Conservation (phyloP, 2,329 filamentous ascomycete genomes). For the Dendryphion nanum region DNA sequence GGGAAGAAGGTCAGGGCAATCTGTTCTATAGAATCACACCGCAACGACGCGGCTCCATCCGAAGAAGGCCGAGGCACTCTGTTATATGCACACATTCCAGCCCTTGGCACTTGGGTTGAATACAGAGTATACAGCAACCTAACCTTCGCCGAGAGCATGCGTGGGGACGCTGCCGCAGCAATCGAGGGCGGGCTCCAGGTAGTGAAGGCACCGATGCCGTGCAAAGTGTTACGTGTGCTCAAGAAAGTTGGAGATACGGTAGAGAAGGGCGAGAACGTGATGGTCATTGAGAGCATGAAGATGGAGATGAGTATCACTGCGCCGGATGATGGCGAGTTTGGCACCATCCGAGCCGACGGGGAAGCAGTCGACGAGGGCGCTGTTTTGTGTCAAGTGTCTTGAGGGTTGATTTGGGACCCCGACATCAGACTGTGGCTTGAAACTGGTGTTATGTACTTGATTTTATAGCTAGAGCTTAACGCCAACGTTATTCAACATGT, state of each 20-base stretch:
- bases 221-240: conserved; percentile 32
- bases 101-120: neutral
- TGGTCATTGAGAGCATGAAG: conserved; percentile 61
- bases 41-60: neutral
- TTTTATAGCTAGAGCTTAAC: too few species aligned
- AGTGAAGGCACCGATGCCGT: conserved; percentile 32
- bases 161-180: neutral
- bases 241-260: conserved; percentile 34
- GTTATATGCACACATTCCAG: neutral
- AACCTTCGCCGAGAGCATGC: neutral
- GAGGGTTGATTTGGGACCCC: too few species aligned
- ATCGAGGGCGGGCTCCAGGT: conserved; percentile 14
- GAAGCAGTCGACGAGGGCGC: neutral
- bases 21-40: too few species aligned
- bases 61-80: neutral
- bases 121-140: neutral
- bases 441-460: too few species aligned
- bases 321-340: conserved; percentile 24
- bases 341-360: conserved; percentile 5
- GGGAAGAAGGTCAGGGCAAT: too few species aligned
- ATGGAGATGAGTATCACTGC: conserved; percentile 39
- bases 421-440: too few species aligned
- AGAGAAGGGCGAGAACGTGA: conserved; percentile 75
- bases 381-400: too few species aligned
- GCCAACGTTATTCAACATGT: too few species aligned